A percentile compares a stretch with the other conserved stretches of the same genome.
phyloP scores from a whole-genome alignment of 2,329 filamentous ascomycete genomes.

The Botrytis byssoidea region DNA sequence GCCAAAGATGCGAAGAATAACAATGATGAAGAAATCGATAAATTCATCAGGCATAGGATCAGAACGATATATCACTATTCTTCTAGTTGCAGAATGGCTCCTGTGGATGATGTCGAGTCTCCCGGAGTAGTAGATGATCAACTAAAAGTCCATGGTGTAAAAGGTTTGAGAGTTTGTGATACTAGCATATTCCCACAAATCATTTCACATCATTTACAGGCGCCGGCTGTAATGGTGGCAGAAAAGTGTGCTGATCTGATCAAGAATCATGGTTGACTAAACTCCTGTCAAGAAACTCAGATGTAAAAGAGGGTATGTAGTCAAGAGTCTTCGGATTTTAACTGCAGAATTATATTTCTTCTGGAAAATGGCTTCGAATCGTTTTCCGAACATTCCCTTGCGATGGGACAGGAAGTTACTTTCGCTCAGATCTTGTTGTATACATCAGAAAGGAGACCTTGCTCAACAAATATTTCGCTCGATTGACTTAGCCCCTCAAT shows the following conservation, averaged over 20 bases:
- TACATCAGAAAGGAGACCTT: not conserved
- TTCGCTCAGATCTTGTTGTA: not conserved
- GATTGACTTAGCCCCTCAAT: too few relatives aligned
- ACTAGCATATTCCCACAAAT: conserved; percentile 32
- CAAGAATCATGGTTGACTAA: conserved; percentile 1
- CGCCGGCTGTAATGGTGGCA: conserved; percentile 31
- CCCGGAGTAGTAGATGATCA: conserved; percentile 32
- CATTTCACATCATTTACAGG: conserved; percentile 29
- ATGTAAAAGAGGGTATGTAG: not conserved
- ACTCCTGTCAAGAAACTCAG: not conserved
- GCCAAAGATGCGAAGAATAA: not conserved
- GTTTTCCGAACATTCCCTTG: not conserved
- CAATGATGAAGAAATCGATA: not conserved
- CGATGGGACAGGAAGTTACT: not conserved
- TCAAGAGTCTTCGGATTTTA: not conserved
- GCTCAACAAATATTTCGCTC: not conserved
- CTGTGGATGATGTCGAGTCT: not conserved
- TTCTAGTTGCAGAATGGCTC: conserved; percentile 1
- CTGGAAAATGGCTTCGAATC: not conserved
- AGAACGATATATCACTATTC: not conserved
- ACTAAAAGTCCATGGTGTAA: conserved; percentile 32
- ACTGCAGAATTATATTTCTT: not conserved
- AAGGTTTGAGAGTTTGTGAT: conserved; percentile 33
- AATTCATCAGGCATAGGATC: not conserved
- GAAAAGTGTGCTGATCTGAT: conserved; percentile 27